A percentile compares a stretch with the other conserved stretches of the same genome.
Evolutionary conservation across 768 basidiomycete genomes (phyloP).

Genomic region (Mrakia hoshinonis): DNA sequence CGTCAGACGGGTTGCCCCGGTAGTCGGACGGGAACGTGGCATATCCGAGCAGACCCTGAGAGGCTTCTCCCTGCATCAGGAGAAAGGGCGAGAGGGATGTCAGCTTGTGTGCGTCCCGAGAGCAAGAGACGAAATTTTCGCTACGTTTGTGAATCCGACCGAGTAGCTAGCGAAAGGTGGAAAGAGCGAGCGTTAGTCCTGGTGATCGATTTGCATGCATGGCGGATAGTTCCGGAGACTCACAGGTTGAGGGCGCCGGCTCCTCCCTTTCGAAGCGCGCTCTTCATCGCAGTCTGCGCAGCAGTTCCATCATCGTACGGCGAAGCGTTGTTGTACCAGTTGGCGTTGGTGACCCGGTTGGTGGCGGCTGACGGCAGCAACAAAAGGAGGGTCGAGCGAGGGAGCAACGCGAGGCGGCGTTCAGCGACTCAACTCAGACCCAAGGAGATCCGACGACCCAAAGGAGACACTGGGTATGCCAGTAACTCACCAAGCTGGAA

Average conservation of each 20-base stretch:
- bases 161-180: conserved; percentile 47
- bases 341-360: conserved; percentile 44
- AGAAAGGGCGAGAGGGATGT: no score
- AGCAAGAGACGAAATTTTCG: no score
- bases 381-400: not conserved
- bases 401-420: no score
- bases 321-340: conserved; percentile 49
- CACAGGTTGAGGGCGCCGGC: conserved; percentile 43
- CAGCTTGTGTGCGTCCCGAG: no score
- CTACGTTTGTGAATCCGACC: conserved; percentile 42
- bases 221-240: no score
- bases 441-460: no score
- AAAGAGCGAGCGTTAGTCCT: conserved; percentile 42
- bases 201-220: not conserved
- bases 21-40: conserved; percentile 50
- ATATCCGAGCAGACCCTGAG: conserved; percentile 47
- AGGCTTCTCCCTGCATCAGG: no score
- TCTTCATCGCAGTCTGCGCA: conserved; percentile 49
- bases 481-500: conserved; percentile 36
- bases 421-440: no score
- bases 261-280: conserved; percentile 44
- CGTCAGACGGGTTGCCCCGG: conserved; percentile 44
- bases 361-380: conserved; percentile 37
- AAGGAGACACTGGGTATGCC: no score
- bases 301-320: conserved; percentile 32